A percentile compares a stretch with the other conserved stretches of the same genome.
Conservation (phyloP, 306 rosid genomes). For the Astragalus glycyphyllos region DNA sequence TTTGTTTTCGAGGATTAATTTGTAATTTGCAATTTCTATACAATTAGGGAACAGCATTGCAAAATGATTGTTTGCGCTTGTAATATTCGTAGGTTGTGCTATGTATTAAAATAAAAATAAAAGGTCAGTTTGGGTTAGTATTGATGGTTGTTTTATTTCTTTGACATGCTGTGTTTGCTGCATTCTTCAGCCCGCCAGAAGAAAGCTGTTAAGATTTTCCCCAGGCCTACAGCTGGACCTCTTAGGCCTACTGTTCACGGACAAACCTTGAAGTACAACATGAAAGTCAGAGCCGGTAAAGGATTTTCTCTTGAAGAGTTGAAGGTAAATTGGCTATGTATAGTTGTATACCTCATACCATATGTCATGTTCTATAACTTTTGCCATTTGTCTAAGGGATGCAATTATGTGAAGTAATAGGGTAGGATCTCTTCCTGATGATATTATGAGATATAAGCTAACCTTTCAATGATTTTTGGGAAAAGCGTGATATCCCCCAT, state of each 20-base stretch:
- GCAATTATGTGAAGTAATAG: background rate
- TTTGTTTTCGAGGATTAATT: too few relatives aligned
- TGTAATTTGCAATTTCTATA: too few relatives aligned
- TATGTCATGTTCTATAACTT: background rate
- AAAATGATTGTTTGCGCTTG: too few relatives aligned
- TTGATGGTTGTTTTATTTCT: background rate
- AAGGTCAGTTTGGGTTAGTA: background rate
- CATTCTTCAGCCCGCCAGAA: conserved; percentile 61
- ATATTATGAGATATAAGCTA: background rate
- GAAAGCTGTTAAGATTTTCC: conserved; percentile 73
- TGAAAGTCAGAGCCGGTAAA: conserved; percentile 74
- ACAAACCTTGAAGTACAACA: conserved; percentile 69
- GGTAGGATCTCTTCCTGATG: background rate
- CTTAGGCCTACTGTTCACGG: conserved; percentile 75
- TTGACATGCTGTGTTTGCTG: background rate
- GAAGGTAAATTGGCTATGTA: conserved; percentile 46
- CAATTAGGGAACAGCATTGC: too few relatives aligned
- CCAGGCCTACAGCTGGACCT: conserved; percentile 68
- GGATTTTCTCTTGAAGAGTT: conserved; percentile 72
- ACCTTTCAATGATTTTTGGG: background rate
- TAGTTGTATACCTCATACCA: background rate
- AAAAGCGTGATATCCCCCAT: background rate
- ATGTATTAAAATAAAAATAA: background rate
- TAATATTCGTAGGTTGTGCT: background rate
- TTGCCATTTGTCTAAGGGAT: background rate